Base-by-base conservation (phyloP, 805 yeast genomes). In the Wickerhamiella cacticola region DNA sequence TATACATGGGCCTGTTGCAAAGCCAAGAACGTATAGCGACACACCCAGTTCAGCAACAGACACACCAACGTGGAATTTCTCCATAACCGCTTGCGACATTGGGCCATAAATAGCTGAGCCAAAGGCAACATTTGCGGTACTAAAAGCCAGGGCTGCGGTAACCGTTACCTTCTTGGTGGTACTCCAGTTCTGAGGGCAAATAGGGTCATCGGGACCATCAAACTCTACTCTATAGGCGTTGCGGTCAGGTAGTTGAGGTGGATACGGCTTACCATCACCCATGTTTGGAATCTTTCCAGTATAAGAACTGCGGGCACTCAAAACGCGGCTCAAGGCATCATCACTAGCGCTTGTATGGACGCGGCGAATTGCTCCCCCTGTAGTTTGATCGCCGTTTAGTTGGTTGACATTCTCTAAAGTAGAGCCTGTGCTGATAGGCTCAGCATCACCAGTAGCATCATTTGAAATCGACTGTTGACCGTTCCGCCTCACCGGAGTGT, bases 1-100 rank as follows among this genome's bases (percentile, higher is more conserved):
- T 31, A 85, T 59, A 45, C 88, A 69, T 3, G 97, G 96, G 18
- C 96, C 96, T 0, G 86, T 73, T 1, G 96, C 96, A 65, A 87
- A 89, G 9, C 96, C 97, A 38, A 86, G 63, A 15, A 88, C 96
- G 57, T 76, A 88, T 22, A 87, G 69, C 0, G 96, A 78, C 9
- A 86, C 73, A 50, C 85, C 82, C 41, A 89, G 70, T 19, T 84
- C 73, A 12, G 82, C 80, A 15, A 79, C 88, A 7, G 78, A 82
- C 5, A 58, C 52, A 36, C 82, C 80, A 43, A 88, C 77, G 50
- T 74, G 74, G 63, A 64, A 88, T 35, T 71, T 64, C n/a, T 23
- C 19, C 31, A 16, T 12, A 13, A 40, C 29, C 3, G 33, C 19
- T 6, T 10, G 31, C 3, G 25, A 18, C 31, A 25, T 24, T 21